phyloP scores from a whole-genome alignment of 1,284 basidiomycete genomes.

The Melampsora medusae region DNA sequence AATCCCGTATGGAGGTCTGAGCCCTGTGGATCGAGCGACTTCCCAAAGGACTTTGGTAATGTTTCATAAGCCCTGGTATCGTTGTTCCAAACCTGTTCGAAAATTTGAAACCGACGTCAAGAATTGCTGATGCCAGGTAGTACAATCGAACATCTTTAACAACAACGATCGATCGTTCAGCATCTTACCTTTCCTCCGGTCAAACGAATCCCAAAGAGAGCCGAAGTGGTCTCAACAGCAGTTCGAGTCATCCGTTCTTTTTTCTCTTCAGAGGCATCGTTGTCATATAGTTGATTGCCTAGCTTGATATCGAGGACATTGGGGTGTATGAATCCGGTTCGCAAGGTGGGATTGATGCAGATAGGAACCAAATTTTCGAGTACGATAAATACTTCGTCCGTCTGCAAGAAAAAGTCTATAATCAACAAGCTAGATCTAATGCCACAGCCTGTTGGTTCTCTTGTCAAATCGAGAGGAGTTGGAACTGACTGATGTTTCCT shows the following conservation, averaged over 20 bases:
- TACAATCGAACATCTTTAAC: too few relatives aligned
- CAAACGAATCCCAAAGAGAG: slow-evolving; percentile 27
- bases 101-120: neutral
- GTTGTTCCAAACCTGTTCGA: slow-evolving; percentile 29
- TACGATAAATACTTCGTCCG: slow-evolving; percentile 1
- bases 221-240: slow-evolving; percentile 26
- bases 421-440: neutral
- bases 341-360: neutral
- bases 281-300: slow-evolving; percentile 35
- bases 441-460: neutral
- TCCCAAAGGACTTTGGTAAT: slow-evolving; percentile 34
- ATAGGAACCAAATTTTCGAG: slow-evolving; percentile 33
- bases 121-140: neutral
- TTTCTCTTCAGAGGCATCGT: slow-evolving; percentile 30
- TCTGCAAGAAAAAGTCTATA: neutral
- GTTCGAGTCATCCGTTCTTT: slow-evolving; percentile 19
- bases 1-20: slow-evolving; percentile 14
- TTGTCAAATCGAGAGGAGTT: neutral
- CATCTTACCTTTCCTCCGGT: slow-evolving; percentile 31
- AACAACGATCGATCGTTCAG: too few relatives aligned
- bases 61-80: slow-evolving; percentile 10
- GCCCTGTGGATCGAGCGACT: slow-evolving; percentile 28
- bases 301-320: slow-evolving; percentile 42
- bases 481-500: neutral
- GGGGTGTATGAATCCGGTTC: slow-evolving; percentile 22